Conservation (phyloP, 495 filamentous ascomycete genomes). For the Aspergillus coremiiformis region DNA sequence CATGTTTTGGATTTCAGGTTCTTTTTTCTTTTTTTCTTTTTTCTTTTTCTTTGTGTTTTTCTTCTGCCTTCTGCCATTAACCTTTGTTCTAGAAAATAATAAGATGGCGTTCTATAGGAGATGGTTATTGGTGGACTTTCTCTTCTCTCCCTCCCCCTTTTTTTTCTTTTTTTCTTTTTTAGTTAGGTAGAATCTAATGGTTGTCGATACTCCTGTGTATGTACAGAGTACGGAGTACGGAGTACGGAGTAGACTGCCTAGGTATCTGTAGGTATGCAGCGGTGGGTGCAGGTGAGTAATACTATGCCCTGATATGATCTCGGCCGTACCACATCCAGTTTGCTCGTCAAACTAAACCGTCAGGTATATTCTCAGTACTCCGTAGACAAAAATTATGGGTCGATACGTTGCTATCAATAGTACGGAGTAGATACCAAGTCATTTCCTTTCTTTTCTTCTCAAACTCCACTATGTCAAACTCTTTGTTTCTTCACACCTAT, state of each 20-base stretch:
- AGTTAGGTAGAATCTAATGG: background rate
- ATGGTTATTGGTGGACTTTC: no score
- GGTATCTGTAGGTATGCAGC: background rate
- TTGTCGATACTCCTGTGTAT: no score
- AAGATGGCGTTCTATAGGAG: background rate
- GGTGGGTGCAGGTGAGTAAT: background rate
- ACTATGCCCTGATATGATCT: background rate
- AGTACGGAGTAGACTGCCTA: no score
- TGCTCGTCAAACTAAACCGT: background rate
- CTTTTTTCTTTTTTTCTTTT: background rate
- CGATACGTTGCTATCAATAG: background rate
- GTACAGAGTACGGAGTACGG: no score
- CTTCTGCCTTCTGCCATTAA: background rate
- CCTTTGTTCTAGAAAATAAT: background rate
- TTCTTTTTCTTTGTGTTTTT: background rate
- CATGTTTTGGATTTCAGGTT: background rate
- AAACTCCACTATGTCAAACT: background rate
- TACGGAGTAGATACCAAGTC: background rate
- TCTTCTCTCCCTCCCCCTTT: no score
- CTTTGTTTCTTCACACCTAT: conserved; percentile 15
- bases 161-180: background rate
- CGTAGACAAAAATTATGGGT: background rate
- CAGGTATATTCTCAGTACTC: no score
- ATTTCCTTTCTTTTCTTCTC: background rate
- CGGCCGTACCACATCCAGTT: background rate